phyloP scores from a whole-genome alignment of 441 rosid species.

The Mallotus repandus region DNA sequence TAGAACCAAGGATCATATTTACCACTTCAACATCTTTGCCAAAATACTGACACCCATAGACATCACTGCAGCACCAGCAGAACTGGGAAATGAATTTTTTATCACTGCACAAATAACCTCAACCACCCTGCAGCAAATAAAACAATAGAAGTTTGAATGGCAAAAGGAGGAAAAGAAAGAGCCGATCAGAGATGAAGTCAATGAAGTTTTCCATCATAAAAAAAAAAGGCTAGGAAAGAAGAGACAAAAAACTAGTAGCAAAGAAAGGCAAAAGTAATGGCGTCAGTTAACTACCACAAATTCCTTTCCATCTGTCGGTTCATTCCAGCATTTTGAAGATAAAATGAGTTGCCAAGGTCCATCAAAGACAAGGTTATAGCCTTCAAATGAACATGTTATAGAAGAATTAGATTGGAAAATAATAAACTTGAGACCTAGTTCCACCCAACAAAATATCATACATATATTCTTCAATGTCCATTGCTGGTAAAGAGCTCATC shows the following conservation, averaged over 20 bases:
- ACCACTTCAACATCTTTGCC: constrained; percentile 80
- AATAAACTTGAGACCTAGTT: constrained; percentile 15
- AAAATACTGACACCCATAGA: constrained; percentile 76
- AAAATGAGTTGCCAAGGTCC: constrained; percentile 54
- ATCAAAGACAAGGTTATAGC: constrained; percentile 71
- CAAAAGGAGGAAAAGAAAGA: background rate
- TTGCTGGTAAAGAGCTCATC: background rate
- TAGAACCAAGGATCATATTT: constrained; percentile 22
- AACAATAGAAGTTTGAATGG: constrained; percentile 14
- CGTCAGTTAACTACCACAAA: constrained; percentile 50
- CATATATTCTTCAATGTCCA: background rate
- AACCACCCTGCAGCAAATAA: constrained; percentile 58
- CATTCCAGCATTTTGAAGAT: constrained; percentile 43
- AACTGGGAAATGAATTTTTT: constrained; percentile 54
- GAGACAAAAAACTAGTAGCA: constrained; percentile 5
- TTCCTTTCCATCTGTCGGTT: constrained; percentile 52
- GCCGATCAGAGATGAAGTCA: background rate
- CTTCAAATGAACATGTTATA: constrained; percentile 39
- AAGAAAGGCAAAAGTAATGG: background rate
- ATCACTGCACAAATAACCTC: constrained; percentile 69
- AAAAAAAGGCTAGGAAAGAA: constrained; percentile 1
- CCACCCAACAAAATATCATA: background rate
- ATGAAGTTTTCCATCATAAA: constrained; percentile 4
- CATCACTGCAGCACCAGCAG: constrained; percentile 63
- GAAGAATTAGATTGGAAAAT: constrained; percentile 23